phyloP scores from a whole-genome alignment of 2,329 filamentous ascomycete genomes.

The Cladophialophora chaetospira region DNA sequence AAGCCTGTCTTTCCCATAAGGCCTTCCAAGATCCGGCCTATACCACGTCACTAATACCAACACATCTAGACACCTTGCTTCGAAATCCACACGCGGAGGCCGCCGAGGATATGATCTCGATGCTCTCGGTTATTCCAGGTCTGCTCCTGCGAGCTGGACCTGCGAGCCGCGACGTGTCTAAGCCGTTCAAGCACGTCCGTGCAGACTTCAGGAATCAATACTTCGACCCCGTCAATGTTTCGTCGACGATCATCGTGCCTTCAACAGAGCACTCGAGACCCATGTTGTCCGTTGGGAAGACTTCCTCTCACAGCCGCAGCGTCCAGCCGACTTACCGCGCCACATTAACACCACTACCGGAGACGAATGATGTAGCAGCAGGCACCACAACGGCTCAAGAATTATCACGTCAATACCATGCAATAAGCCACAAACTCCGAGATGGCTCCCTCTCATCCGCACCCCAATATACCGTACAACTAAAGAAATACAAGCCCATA shows the following conservation, averaged over 20 bases:
- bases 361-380: background rate
- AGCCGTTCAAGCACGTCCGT: slow-evolving; percentile 33
- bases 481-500: slow-evolving; percentile 1
- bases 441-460: background rate
- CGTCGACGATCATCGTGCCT: slow-evolving; percentile 7
- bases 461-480: slow-evolving; percentile 5
- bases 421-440: slow-evolving; percentile 20
- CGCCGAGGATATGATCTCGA: slow-evolving; percentile 13
- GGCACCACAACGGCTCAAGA: background rate
- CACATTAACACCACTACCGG: background rate
- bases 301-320: background rate
- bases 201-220: slow-evolving; percentile 40
- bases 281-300: slow-evolving; percentile 12
- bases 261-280: background rate
- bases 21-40: slow-evolving; percentile 51
- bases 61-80: slow-evolving; percentile 35
- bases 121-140: slow-evolving; percentile 30
- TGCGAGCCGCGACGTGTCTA: background rate
- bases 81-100: slow-evolving; percentile 26
- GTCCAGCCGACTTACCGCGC: background rate
- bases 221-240: slow-evolving; percentile 38
- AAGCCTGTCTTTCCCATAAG: slow-evolving; percentile 33
- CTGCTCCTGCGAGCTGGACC: slow-evolving; percentile 20
- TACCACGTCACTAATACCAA: slow-evolving; percentile 39
- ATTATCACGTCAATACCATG: slow-evolving; percentile 17